These are phyloP conservation scores for Trametes gibbosa DNA, from an alignment of 768 basidiomycete genomes.

Conservation along the genomic window DNA sequence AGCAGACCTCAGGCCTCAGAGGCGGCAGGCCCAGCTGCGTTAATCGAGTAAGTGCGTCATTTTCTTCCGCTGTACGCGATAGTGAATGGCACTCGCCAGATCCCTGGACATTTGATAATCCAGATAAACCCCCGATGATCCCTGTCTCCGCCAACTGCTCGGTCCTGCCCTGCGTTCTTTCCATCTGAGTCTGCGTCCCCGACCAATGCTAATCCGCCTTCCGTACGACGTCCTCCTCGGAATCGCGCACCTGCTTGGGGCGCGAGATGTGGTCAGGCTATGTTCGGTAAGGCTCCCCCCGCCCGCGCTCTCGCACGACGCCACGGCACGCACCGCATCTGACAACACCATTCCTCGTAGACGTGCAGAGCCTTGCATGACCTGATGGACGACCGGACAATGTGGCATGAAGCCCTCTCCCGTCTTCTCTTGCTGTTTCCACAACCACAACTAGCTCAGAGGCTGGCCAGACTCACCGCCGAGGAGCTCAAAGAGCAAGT, in stretches of 20 bases:
- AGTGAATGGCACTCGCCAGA: not conserved
- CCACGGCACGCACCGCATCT: not conserved
- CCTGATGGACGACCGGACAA: conserved; percentile 10
- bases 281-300: conserved; percentile 11
- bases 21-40: not conserved
- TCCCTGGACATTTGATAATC: conserved; percentile 15
- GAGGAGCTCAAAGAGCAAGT: conserved; percentile 8
- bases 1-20: too few relatives aligned
- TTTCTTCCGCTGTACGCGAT: conserved; percentile 1
- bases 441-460: conserved; percentile 9
- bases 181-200: not conserved
- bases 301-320: not conserved
- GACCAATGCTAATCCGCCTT: conserved; percentile 8
- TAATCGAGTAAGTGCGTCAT: conserved; percentile 11
- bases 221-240: conserved; percentile 14
- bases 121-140: conserved; percentile 6
- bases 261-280: conserved; percentile 9
- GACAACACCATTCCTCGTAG: not conserved
- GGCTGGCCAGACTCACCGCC: not conserved
- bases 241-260: conserved; percentile 1
- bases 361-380: conserved; percentile 11
- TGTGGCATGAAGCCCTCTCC: conserved; percentile 12
- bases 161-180: conserved; percentile 2
- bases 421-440: conserved; percentile 12
- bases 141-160: not conserved